Percentiles rank a stretch among this genome's conserved stretches.
Conservation (phyloP, 768 basidiomycete species). For the Asterophora lycoperdoides region DNA sequence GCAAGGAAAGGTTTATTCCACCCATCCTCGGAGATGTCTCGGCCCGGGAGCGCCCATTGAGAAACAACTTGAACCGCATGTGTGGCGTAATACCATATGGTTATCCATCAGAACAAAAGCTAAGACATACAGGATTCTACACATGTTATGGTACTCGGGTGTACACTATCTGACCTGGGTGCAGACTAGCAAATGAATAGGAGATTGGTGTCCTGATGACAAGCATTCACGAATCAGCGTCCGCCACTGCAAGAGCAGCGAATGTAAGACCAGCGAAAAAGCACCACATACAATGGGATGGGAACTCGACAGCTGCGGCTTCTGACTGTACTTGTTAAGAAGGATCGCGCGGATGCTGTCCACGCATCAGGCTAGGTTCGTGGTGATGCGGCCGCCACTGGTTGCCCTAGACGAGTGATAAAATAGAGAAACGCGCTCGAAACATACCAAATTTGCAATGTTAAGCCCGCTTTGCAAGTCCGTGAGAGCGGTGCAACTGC, state of each 20-base stretch:
- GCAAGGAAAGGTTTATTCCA: too few species aligned
- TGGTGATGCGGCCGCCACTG: too few species aligned
- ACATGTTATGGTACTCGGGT: too few species aligned
- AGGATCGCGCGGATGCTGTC: constrained; percentile 37
- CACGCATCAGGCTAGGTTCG: too few species aligned
- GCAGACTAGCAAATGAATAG: constrained; percentile 33
- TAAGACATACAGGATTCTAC: too few species aligned
- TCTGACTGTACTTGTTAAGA: constrained; percentile 37
- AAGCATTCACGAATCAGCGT: background rate
- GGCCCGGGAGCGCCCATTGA: too few species aligned
- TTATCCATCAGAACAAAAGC: too few species aligned
- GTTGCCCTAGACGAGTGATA: background rate
- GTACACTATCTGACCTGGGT: background rate
- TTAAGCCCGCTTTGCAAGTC: constrained; percentile 74
- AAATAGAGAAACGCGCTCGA: too few species aligned
- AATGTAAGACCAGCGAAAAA: too few species aligned
- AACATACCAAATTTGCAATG: constrained; percentile 71
- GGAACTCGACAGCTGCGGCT: constrained; percentile 37
- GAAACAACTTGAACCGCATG: too few species aligned
- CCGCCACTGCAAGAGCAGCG: background rate
- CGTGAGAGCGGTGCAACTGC: constrained; percentile 69
- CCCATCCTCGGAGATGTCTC: too few species aligned
- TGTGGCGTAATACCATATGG: too few species aligned
- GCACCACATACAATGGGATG: constrained; percentile 38
- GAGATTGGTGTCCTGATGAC: constrained; percentile 31